These are phyloP conservation scores for Cornus controversa DNA, from an alignment of 148 eudicot species.

Conservation along the genomic window DNA sequence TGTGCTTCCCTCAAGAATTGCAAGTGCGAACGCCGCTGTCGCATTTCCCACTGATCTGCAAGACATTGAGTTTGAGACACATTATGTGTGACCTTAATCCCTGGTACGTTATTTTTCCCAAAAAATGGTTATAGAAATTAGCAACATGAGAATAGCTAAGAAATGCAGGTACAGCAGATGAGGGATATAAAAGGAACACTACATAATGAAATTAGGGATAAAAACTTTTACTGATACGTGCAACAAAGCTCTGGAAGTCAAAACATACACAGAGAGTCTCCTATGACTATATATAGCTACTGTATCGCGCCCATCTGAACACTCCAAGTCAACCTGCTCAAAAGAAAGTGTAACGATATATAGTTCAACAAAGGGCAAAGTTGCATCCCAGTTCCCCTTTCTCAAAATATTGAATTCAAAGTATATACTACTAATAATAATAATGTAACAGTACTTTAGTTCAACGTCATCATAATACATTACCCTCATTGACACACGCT, in stretches of 20 bases:
- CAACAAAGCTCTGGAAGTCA: not conserved
- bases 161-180: not conserved
- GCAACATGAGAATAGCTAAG: not conserved
- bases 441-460: not conserved
- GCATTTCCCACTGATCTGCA: constrained; percentile 83
- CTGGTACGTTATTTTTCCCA: not conserved
- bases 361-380: not conserved
- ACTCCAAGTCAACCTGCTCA: constrained; percentile 89
- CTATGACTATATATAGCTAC: constrained; percentile 80
- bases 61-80: constrained; percentile 10
- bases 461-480: constrained; percentile 6
- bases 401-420: too few relatives aligned
- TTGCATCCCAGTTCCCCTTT: not conserved
- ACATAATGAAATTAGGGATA: not conserved
- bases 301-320: constrained; percentile 71
- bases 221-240: not conserved
- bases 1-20: constrained; percentile 89
- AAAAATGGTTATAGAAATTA: not conserved
- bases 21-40: constrained; percentile 80
- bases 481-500: constrained; percentile 97
- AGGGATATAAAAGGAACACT: not conserved
- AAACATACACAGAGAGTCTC: constrained; percentile 71
- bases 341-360: not conserved
- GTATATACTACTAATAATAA: too few relatives aligned
- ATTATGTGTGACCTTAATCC: not conserved